These are phyloP conservation scores for Colletotrichum sidae DNA, from an alignment of 2,329 filamentous ascomycete species.

Conservation along the genomic window DNA sequence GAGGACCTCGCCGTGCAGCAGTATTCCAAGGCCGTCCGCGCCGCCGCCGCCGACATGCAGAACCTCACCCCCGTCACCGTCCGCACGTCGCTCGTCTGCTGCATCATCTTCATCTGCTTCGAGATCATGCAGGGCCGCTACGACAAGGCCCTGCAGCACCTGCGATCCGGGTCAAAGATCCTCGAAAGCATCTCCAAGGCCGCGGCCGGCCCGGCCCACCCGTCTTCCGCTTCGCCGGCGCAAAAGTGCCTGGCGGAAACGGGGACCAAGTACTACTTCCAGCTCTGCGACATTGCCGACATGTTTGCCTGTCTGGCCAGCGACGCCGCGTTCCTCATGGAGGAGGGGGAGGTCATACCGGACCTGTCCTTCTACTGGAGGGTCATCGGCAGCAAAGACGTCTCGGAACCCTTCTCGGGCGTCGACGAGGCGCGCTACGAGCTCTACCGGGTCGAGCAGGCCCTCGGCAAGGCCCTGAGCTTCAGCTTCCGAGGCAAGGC, in stretches of 20 bases:
- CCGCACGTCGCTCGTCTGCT: conserved; percentile 34
- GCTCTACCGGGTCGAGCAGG: neutral
- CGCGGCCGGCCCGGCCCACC: neutral
- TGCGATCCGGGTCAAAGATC: conserved; percentile 36
- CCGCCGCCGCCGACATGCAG: neutral
- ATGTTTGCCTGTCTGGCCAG: conserved; percentile 39
- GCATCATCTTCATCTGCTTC: conserved; percentile 41
- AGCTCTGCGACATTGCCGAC: conserved; percentile 38
- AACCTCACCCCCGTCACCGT: conserved; percentile 6
- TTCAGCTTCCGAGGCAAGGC: conserved; percentile 4
- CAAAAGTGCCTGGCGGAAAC: conserved; percentile 14
- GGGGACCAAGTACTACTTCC: neutral
- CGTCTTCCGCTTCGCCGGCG: neutral
- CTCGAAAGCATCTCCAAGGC: conserved; percentile 6
- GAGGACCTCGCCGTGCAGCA: conserved; percentile 1
- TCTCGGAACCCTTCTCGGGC: neutral
- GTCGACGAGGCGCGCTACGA: conserved; percentile 9
- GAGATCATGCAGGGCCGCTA: conserved; percentile 41
- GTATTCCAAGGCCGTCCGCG: conserved; percentile 1
- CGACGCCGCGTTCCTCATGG: conserved; percentile 40
- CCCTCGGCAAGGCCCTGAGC: neutral
- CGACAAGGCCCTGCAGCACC: conserved; percentile 39
- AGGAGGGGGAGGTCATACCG: conserved; percentile 15
- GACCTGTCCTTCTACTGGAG: conserved; percentile 12
- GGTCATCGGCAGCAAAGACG: neutral